Base-by-base conservation (phyloP, 441 rosid species). In the Flueggea neowawraea region DNA sequence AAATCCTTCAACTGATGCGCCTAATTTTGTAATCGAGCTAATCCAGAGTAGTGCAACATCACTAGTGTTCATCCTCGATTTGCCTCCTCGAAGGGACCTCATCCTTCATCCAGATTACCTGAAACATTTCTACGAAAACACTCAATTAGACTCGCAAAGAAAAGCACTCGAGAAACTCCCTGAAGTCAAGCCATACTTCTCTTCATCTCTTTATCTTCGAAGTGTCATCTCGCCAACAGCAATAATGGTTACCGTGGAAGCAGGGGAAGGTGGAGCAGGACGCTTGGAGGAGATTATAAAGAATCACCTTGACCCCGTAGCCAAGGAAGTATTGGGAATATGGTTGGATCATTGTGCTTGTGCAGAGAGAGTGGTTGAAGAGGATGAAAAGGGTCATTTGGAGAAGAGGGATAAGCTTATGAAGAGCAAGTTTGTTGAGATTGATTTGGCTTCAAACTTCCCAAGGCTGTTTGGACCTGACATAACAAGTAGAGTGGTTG, bases 31-130 rank as follows among this genome's bases (percentile, higher is more conserved):
- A 15, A 52, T 85, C 1, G 98, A 92, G 75, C 84, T 92, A 9
- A 90, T 92, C 63, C 85, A 74, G 52, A 85, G 77, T 52, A 80
- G 82, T 59, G 89, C 97, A 0, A 69, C 80, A 2, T 81, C 92
- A 0, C 73, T 92, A 0, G 66, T 92, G 60, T 75, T 92, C 59
- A 78, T 90, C 59, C 91, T 92, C 6, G 98, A 88, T 58, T 73
- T 92, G 63, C 83, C 92, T 55, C 96, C 91, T 15, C 84, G 98
- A 43, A 86, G 83, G 71, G 98, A 92, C 75, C 86, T 75, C 0
- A 78, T 86, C 62, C 75, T 73, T 11, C 5, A 80, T 71, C 87
- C 85, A 1, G 88, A 84, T 41, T 92, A 90, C 80, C 94, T 92
- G 63, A 70, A 80, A 10, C 73, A 76, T 4, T 92, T 72, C 75